Evolutionary conservation across 2,329 filamentous ascomycete genomes (phyloP).

Genomic region (Alternaria rosae): DNA sequence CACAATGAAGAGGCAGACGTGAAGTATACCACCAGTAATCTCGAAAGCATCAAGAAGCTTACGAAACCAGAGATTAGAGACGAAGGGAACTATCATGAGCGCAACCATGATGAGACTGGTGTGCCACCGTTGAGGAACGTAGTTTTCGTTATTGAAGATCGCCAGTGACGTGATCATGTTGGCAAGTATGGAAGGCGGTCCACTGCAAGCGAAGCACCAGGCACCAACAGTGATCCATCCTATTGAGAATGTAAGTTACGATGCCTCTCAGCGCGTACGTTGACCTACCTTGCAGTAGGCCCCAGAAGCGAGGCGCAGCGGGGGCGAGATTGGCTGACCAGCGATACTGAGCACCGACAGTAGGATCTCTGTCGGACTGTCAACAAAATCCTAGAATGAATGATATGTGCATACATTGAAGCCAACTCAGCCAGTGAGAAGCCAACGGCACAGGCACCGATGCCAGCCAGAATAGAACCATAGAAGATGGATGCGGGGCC

Average conservation of each 20-base stretch:
- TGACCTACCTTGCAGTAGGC: conserved; percentile 36
- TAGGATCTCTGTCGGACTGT: conserved; percentile 32
- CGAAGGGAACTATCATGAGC: conserved; percentile 47
- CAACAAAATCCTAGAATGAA: background rate
- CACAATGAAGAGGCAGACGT: conserved; percentile 59
- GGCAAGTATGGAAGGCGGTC: conserved; percentile 35
- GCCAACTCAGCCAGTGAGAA: conserved; percentile 44
- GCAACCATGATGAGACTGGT: conserved; percentile 58
- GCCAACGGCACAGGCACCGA: conserved; percentile 39
- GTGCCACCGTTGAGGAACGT: conserved; percentile 55
- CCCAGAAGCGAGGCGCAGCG: conserved; percentile 32
- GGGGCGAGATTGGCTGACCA: conserved; percentile 43
- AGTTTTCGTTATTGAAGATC: conserved; percentile 49
- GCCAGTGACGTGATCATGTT: conserved; percentile 37
- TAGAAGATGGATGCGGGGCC: conserved; percentile 41
- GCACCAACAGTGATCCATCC: conserved; percentile 53
- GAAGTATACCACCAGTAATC: conserved; percentile 55
- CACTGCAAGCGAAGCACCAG: conserved; percentile 45
- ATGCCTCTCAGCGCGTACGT: background rate
- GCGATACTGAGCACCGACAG: conserved; percentile 44
- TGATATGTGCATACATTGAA: conserved; percentile 33
- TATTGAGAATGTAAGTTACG: conserved; percentile 40
- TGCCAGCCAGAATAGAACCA: conserved; percentile 35
- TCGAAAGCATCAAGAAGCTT: conserved; percentile 57
- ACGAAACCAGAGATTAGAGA: conserved; percentile 56